A percentile compares a stretch with the other conserved stretches of the same genome.
These are phyloP conservation scores for Nakazawaea peltata DNA, from an alignment of 805 yeast species.

Conservation along the genomic window DNA sequence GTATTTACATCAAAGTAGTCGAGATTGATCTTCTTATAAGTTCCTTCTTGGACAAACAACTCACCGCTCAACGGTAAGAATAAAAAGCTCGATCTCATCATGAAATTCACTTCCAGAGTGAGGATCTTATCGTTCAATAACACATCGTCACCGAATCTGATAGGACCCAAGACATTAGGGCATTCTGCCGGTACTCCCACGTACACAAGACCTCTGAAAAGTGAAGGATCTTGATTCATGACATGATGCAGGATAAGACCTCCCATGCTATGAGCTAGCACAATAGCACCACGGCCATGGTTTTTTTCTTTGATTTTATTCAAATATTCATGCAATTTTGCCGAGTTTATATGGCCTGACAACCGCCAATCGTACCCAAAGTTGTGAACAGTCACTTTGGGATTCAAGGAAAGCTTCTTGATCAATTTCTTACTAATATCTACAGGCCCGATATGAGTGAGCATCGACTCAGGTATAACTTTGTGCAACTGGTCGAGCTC, in stretches of 20 bases:
- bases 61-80: constrained; percentile 74
- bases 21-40: constrained; percentile 49
- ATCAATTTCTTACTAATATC: constrained; percentile 64
- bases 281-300: constrained; percentile 52
- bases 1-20: constrained; percentile 76
- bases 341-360: constrained; percentile 48
- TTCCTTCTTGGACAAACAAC: constrained; percentile 57
- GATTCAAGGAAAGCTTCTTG: constrained; percentile 42
- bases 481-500: constrained; percentile 45
- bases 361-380: constrained; percentile 96
- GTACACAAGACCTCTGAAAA: constrained; percentile 70
- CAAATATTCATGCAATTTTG: constrained; percentile 43
- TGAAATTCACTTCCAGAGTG: constrained; percentile 75
- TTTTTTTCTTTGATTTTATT: constrained; percentile 30
- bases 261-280: constrained; percentile 93
- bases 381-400: constrained; percentile 54
- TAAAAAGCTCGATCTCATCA: constrained; percentile 78
- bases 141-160: constrained; percentile 75
- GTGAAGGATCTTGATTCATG: constrained; percentile 54
- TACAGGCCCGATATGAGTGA: constrained; percentile 81
- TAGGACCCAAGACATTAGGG: constrained; percentile 79
- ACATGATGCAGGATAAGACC: constrained; percentile 81
- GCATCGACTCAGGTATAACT: constrained; percentile 67
- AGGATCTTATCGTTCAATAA: constrained; percentile 65
- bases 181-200: constrained; percentile 83